These are phyloP conservation scores for Leccinellum rugosiceps DNA, from an alignment of 768 basidiomycete genomes.

Conservation along the genomic window DNA sequence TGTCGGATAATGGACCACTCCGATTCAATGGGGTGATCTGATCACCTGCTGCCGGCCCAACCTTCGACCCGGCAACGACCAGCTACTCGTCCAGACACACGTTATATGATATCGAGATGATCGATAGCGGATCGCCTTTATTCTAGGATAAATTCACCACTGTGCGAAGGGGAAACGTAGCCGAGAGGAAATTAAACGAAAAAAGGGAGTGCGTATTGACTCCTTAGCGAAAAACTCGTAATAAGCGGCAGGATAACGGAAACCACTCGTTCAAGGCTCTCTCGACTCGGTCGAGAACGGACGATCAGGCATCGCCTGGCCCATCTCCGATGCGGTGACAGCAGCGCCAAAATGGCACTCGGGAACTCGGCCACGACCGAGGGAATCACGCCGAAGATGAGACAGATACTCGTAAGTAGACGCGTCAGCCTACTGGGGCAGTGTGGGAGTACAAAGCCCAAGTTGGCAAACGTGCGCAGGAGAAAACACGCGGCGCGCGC, in stretches of 20 bases:
- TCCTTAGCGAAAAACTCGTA: slow-evolving; percentile 5
- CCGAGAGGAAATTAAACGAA: slow-evolving; percentile 11
- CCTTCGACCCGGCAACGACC: not conserved
- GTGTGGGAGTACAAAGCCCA: not conserved
- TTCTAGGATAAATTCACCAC: slow-evolving; percentile 7
- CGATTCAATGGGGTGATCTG: slow-evolving; percentile 2
- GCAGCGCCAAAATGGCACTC: not conserved
- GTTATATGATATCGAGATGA: slow-evolving; percentile 5
- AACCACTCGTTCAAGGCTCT: not conserved
- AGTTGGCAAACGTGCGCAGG: not conserved
- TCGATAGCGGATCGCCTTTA: slow-evolving; percentile 11
- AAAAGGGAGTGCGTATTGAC: not conserved
- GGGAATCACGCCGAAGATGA: not conserved
- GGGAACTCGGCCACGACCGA: not conserved
- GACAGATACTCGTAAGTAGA: not conserved
- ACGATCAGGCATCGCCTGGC: not conserved
- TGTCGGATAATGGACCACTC: not conserved
- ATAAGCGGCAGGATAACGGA: slow-evolving; percentile 1
- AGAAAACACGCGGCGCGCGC: slow-evolving; percentile 23
- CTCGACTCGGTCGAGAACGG: not conserved
- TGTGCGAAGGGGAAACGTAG: not conserved
- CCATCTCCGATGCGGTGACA: not conserved
- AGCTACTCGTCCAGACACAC: not conserved
- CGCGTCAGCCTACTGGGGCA: not conserved
- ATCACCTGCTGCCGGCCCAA: slow-evolving; percentile 1